Percentiles rank a stretch among this genome's conserved stretches.
Conservation (phyloP, 2,329 filamentous ascomycete species). For the Emmonsia crescens region DNA sequence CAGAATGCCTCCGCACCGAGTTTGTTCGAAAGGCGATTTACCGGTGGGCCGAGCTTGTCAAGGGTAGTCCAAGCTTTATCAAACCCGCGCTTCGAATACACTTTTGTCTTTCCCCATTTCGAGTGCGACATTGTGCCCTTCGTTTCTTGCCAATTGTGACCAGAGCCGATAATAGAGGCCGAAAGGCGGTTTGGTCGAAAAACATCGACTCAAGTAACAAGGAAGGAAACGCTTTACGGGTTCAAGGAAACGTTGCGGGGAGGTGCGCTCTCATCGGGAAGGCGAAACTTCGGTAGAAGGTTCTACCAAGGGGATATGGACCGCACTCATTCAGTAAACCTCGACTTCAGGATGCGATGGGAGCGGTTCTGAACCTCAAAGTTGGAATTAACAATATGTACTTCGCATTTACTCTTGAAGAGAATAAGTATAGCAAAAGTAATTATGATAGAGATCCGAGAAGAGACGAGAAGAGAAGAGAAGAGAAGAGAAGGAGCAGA, state of each 20-base stretch:
- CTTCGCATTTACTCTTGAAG: background rate
- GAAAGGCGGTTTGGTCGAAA: background rate
- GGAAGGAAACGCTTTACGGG: background rate
- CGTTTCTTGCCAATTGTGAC: slow-evolving; percentile 4
- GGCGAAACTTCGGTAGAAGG: background rate
- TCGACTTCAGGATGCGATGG: background rate
- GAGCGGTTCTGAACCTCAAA: background rate
- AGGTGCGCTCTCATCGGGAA: background rate
- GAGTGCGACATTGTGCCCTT: slow-evolving; percentile 23
- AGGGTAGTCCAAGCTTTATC: slow-evolving; percentile 60
- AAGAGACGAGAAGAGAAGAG: background rate
- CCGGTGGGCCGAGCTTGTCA: slow-evolving; percentile 61
- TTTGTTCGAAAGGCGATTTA: slow-evolving; percentile 73
- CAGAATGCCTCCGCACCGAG: slow-evolving; percentile 74
- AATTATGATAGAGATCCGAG: background rate
- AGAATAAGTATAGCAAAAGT: too few species aligned
- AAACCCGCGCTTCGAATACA: slow-evolving; percentile 53
- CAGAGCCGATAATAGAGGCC: background rate
- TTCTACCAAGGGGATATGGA: background rate
- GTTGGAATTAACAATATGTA: background rate
- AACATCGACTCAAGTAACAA: background rate
- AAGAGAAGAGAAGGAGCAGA: background rate
- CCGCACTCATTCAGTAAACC: background rate
- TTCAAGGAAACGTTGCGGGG: background rate
- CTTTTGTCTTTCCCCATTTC: slow-evolving; percentile 44